Percentiles rank a stretch among this genome's conserved stretches.
Evolutionary conservation across 805 yeast species (phyloP).

Genomic region (Hanseniaspora singularis): DNA sequence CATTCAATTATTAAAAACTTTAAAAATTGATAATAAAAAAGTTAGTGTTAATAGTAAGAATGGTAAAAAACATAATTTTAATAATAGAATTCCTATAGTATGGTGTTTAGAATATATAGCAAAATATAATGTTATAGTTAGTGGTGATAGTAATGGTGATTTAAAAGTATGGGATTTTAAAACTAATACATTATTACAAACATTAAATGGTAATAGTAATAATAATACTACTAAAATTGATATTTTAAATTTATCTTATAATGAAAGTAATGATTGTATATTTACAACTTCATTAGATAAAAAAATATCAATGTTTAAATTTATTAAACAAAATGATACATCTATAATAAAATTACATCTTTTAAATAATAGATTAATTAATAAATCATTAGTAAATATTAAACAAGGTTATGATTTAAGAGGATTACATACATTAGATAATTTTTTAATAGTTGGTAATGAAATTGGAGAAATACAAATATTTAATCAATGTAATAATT

Average conservation of each 20-base stretch:
- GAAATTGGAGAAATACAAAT: slow-evolving; percentile 14
- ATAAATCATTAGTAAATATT: slow-evolving; percentile 12
- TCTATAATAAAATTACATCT: background rate
- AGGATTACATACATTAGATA: background rate
- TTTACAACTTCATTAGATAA: slow-evolving; percentile 92
- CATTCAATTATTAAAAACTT: slow-evolving; percentile 60
- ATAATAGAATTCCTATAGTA: slow-evolving; percentile 74
- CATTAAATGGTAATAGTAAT: slow-evolving; percentile 39
- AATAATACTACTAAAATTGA: slow-evolving; percentile 43
- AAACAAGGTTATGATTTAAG: slow-evolving; percentile 10
- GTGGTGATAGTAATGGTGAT: slow-evolving; percentile 93
- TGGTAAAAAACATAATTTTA: slow-evolving; percentile 38
- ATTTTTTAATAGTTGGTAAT: slow-evolving; percentile 13
- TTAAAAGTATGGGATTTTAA: slow-evolving; percentile 85
- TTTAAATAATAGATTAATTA: slow-evolving; percentile 3
- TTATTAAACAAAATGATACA: slow-evolving; percentile 10
- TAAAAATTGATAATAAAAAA: slow-evolving; percentile 59
- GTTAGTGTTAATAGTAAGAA: background rate
- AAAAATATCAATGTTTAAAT: slow-evolving; percentile 61
- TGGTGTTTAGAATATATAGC: slow-evolving; percentile 72
- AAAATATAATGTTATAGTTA: slow-evolving; percentile 59
- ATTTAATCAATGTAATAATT: slow-evolving; percentile 5
- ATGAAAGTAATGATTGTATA: slow-evolving; percentile 47
- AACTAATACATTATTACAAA: slow-evolving; percentile 64
- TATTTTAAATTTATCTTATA: slow-evolving; percentile 59